Evolutionary conservation across 805 yeast species (phyloP).

Genomic region (Zygosaccharomyces pseudorouxii): DNA sequence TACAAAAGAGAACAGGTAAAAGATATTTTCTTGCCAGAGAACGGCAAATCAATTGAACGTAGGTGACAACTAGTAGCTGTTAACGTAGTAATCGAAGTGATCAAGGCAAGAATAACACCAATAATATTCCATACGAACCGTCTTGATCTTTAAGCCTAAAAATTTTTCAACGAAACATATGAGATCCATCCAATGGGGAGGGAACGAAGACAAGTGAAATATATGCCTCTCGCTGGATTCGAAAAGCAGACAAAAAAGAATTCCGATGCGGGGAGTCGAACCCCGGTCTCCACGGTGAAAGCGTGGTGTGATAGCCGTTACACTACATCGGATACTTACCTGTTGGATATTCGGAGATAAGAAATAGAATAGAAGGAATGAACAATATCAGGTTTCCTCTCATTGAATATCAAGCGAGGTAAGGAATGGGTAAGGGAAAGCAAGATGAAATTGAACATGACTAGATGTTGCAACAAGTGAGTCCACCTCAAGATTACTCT

Average conservation of each 20-base stretch:
- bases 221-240: neutral
- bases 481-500: no score
- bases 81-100: neutral
- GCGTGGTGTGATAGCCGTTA: slow-evolving; percentile 36
- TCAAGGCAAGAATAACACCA: neutral
- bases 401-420: no score
- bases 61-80: neutral
- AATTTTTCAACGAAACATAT: neutral
- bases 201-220: neutral
- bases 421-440: no score
- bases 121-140: no score
- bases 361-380: no score
- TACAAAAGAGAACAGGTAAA: no score
- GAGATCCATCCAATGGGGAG: neutral
- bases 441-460: no score
- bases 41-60: neutral
- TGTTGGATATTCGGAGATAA: no score
- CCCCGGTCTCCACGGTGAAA: slow-evolving; percentile 37
- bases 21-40: no score
- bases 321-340: slow-evolving; percentile 30
- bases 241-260: no score
- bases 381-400: no score
- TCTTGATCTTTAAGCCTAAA: neutral
- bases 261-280: slow-evolving; percentile 36
- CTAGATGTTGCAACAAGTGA: no score